Evolutionary conservation across 192 early-diverging fungal species (phyloP).

Genomic region (Entophlyctis luteolus): DNA sequence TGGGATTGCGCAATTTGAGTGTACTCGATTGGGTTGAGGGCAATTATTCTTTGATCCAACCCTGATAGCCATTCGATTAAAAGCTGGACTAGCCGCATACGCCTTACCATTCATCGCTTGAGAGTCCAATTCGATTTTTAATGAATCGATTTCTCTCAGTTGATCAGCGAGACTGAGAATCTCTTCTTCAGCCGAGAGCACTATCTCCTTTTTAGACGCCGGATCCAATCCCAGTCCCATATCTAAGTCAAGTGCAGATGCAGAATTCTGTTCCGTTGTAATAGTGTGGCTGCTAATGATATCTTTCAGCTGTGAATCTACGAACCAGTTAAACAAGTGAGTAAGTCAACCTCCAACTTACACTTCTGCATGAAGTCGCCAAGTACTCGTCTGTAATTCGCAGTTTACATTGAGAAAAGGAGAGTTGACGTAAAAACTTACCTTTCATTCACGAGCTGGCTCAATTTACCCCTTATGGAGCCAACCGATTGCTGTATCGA

Average conservation of each 20-base stretch:
- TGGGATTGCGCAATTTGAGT: slow-evolving; percentile 17
- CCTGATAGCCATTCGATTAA: slow-evolving; percentile 1
- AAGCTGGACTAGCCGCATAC: neutral
- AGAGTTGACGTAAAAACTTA: neutral
- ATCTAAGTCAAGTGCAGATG: slow-evolving; percentile 13
- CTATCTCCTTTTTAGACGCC: slow-evolving; percentile 23
- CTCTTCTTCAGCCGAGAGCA: slow-evolving; percentile 19
- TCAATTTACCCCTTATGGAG: slow-evolving; percentile 13
- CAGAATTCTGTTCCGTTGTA: slow-evolving; percentile 13
- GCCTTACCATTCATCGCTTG: slow-evolving; percentile 18
- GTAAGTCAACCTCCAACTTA: neutral
- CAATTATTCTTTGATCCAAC: slow-evolving; percentile 11
- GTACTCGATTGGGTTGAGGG: slow-evolving; percentile 22
- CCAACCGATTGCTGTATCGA: slow-evolving; percentile 17
- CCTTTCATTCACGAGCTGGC: slow-evolving; percentile 12
- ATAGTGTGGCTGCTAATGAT: slow-evolving; percentile 25
- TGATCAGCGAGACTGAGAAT: slow-evolving; percentile 12
- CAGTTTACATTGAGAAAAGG: neutral
- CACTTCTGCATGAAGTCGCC: slow-evolving; percentile 22
- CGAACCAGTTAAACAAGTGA: neutral
- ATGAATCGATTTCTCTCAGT: slow-evolving; percentile 17
- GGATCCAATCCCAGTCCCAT: slow-evolving; percentile 24
- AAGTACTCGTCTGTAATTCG: neutral
- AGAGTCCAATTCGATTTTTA: slow-evolving; percentile 19
- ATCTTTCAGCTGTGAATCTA: slow-evolving; percentile 14